Evolutionary conservation across 148 eudicot genomes (phyloP), one percentile per base, ranked within the genome.

Genomic region (Rhododendron griersonianum): DNA sequence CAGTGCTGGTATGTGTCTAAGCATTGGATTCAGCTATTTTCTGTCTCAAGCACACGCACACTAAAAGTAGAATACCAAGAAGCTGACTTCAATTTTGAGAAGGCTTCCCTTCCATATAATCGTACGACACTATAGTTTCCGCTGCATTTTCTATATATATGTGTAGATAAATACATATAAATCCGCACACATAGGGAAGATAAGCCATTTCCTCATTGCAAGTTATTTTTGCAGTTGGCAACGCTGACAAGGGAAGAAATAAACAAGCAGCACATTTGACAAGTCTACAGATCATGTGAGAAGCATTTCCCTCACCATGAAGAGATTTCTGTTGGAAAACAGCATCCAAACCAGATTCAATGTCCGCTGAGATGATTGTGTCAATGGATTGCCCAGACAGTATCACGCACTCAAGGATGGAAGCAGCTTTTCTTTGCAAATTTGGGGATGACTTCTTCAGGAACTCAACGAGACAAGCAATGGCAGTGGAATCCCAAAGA

Each of bases 341-440:
- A 16, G 92, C 90, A 48, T 88, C 85, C 79, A 96, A 83, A 85
- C 93, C 87, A 82, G 98, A 89, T 82, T 78, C 94, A 84, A 94
- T 90, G 51, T 90, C 91, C 28, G 86, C 80, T 35, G 92, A 90
- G 84, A 88, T 80, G 85, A 93, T 78, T 44, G 87, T 80, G 53
- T 90, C 94, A 75, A 86, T 82, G 80, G 84, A 86, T 59, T 89
- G 87, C 85, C 93, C 93, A 85, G 67, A 81, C 83, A 89, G 85
- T 45, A 92, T 82, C 85, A 92, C 35, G 80, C 87, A 95, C 91
- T 95, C 98, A 63, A 95, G 90, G 79, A 93, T 90, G 18, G 98
- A 95, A 84, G 97, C 93, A 28, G 91, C 93, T 92, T 94, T 92
- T 81, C 91, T 88, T 90, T 94, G 97, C 82, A 91, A 84, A 84